Conservation (phyloP, 2,329 filamentous ascomycete species). For the Xylariaceae sp. region DNA sequence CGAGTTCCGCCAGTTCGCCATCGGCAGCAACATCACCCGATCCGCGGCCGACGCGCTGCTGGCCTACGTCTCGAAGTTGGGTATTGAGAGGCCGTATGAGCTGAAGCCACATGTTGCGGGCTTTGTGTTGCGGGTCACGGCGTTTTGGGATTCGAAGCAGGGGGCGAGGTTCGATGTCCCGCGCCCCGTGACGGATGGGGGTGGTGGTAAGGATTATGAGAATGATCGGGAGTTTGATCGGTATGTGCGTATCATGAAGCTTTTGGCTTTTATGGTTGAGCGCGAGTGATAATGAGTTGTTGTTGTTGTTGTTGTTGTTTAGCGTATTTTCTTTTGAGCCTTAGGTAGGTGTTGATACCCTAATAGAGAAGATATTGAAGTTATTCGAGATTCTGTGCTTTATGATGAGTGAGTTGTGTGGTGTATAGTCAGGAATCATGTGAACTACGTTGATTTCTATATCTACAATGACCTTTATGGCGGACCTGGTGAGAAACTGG, state of each 20-base stretch:
- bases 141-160: background rate
- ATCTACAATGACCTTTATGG: too few species aligned
- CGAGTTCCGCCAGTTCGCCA: slow-evolving; percentile 1
- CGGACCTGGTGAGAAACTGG: too few species aligned
- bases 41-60: background rate
- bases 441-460: too few species aligned
- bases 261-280: slow-evolving; percentile 2
- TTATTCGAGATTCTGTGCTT: too few species aligned
- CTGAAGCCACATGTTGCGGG: slow-evolving; percentile 8
- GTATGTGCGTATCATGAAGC: slow-evolving; percentile 1
- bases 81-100: slow-evolving; percentile 1
- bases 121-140: slow-evolving; percentile 1
- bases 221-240: slow-evolving; percentile 4
- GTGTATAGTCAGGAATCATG: too few species aligned
- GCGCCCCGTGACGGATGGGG: background rate
- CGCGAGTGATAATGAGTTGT: background rate
- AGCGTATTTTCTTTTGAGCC: too few species aligned
- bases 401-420: too few species aligned
- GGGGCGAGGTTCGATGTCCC: background rate
- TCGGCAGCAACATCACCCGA: background rate
- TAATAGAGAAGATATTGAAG: too few species aligned
- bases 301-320: background rate
- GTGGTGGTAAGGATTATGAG: background rate
- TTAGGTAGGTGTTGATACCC: background rate
- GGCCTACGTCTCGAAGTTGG: background rate